Conservation (phyloP, 2,329 filamentous ascomycete species). For the Hortaea sp. region DNA sequence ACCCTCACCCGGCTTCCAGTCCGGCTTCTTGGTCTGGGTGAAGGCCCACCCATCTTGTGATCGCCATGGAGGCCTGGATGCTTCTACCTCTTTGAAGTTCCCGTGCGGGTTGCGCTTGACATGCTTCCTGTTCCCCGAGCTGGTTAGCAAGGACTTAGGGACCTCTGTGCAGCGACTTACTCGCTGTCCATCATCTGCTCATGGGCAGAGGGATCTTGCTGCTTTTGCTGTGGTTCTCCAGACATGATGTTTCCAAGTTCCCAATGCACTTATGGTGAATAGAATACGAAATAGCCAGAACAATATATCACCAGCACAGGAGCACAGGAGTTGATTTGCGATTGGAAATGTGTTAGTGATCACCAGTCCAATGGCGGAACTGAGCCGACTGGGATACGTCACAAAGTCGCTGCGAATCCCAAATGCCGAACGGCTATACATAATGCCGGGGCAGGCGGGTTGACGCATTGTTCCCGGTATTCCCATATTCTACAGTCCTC, state of each 20-base stretch:
- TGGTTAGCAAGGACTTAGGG: background rate
- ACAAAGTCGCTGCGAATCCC: too few species aligned
- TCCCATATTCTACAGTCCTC: too few species aligned
- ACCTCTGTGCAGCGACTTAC: background rate
- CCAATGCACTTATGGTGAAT: too few species aligned
- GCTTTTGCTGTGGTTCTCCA: conserved; percentile 5
- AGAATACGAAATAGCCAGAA: too few species aligned
- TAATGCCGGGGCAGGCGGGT: too few species aligned
- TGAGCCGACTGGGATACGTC: too few species aligned
- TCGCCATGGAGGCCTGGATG: conserved; percentile 53
- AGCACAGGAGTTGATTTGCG: too few species aligned
- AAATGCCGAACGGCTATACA: too few species aligned
- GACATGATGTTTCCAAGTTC: conserved; percentile 2
- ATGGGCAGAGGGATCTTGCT: conserved; percentile 13
- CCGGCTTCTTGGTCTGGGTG: conserved; percentile 54
- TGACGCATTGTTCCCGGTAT: too few species aligned
- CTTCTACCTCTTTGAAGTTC: conserved; percentile 66
- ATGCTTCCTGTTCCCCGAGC: conserved; percentile 14
- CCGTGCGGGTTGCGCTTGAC: conserved; percentile 57
- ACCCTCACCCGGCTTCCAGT: conserved; percentile 57
- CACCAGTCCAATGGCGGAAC: too few species aligned
- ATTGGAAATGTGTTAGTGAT: too few species aligned
- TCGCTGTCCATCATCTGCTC: conserved; percentile 30
- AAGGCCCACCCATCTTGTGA: conserved; percentile 38
- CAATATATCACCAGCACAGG: too few species aligned